phyloP scores from a whole-genome alignment of 140 eudicot species.

The Ambrosia hybrid region DNA sequence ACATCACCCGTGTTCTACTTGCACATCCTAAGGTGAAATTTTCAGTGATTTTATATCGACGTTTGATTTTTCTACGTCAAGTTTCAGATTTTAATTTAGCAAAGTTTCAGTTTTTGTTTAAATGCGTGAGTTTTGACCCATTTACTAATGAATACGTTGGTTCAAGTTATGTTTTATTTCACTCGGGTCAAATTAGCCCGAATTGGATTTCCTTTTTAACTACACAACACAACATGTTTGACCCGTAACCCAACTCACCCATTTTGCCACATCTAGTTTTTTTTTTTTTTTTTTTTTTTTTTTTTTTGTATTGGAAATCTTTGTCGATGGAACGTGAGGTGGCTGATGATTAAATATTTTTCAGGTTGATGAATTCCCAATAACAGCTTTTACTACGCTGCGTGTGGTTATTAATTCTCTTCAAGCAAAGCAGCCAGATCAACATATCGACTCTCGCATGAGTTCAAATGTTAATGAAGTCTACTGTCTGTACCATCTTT shows the following conservation, averaged over 20 bases:
- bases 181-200: neutral
- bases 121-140: neutral
- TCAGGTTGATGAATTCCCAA: conserved; percentile 70
- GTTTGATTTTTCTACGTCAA: no score
- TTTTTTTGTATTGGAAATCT: no score
- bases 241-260: neutral
- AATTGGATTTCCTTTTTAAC: neutral
- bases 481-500: conserved; percentile 53
- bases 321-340: no score
- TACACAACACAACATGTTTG: neutral
- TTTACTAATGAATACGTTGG: neutral
- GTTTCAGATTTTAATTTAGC: no score
- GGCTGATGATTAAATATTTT: conserved; percentile 20
- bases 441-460: conserved; percentile 18
- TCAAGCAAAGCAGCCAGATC: conserved; percentile 46
- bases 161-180: neutral
- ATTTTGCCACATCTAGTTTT: neutral
- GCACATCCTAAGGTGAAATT: conserved; percentile 54
- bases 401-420: conserved; percentile 52
- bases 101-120: no score
- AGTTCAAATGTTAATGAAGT: conserved; percentile 33
- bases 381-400: conserved; percentile 53
- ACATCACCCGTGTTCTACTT: conserved; percentile 47
- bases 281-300: no score
- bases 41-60: neutral